phyloP scores from a whole-genome alignment of 495 filamentous ascomycete species.

The Achaetomiella virescens region DNA sequence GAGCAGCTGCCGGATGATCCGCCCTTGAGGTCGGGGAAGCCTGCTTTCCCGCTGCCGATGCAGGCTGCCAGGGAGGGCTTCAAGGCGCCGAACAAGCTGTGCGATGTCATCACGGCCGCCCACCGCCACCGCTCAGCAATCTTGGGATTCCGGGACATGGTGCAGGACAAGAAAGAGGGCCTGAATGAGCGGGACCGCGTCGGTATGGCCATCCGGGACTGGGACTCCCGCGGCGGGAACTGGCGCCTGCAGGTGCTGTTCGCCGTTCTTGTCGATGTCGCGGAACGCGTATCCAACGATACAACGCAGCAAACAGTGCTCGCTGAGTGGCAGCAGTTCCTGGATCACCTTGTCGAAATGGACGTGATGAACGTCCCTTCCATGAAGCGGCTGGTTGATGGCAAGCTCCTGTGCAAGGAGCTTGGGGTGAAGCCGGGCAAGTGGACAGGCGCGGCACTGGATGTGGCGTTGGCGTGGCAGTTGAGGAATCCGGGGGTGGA shows the following conservation, averaged over 20 bases:
- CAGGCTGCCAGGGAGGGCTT: slow-evolving; percentile 69
- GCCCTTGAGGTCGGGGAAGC: slow-evolving; percentile 33
- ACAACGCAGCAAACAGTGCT: slow-evolving; percentile 31
- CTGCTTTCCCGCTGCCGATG: slow-evolving; percentile 44
- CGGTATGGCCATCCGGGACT: slow-evolving; percentile 72
- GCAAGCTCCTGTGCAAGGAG: slow-evolving; percentile 54
- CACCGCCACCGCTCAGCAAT: slow-evolving; percentile 56
- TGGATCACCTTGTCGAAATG: slow-evolving; percentile 47
- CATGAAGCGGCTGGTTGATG: slow-evolving; percentile 59
- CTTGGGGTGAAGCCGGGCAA: slow-evolving; percentile 60
- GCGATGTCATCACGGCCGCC: slow-evolving; percentile 57
- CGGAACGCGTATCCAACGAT: slow-evolving; percentile 28
- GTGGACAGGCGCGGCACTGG: slow-evolving; percentile 72
- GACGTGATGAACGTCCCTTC: slow-evolving; percentile 45
- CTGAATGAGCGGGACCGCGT: slow-evolving; percentile 42
- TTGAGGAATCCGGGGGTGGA: slow-evolving; percentile 63
- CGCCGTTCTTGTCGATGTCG: slow-evolving; percentile 60
- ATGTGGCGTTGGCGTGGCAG: slow-evolving; percentile 76
- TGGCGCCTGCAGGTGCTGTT: slow-evolving; percentile 74
- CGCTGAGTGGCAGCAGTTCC: slow-evolving; percentile 47
- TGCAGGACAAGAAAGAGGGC: slow-evolving; percentile 33
- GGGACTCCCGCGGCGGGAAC: slow-evolving; percentile 54
- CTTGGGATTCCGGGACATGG: slow-evolving; percentile 48
- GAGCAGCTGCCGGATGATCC: slow-evolving; percentile 46
- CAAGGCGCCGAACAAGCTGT: slow-evolving; percentile 66